phyloP scores from a whole-genome alignment of 108 stramenopile genomes.

The Stephanodiscus minutulus region DNA sequence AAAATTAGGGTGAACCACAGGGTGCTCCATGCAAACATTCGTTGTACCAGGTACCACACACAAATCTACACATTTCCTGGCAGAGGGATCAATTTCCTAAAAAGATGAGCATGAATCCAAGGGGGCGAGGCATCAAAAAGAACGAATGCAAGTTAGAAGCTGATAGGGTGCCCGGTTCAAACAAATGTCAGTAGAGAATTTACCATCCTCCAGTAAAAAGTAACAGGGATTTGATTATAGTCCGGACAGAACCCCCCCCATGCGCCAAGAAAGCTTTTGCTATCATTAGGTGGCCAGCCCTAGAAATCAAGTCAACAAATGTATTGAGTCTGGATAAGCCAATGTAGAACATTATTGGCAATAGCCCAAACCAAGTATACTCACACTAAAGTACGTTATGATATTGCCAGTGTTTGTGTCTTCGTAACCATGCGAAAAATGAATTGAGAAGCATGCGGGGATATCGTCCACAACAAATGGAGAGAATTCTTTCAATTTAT shows the following conservation, averaged over 20 bases:
- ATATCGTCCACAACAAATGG: conserved; percentile 50
- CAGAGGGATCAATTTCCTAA: conserved; percentile 51
- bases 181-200: background rate
- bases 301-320: background rate
- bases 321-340: background rate
- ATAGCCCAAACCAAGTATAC: background rate
- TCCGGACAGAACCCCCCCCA: conserved; percentile 73
- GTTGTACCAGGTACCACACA: conserved; percentile 48
- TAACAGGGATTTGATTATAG: conserved; percentile 50
- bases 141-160: no score
- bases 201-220: conserved; percentile 52
- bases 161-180: background rate
- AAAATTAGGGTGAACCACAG: conserved; percentile 61
- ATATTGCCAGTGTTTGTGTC: conserved; percentile 60
- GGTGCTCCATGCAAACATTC: conserved; percentile 59
- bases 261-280: conserved; percentile 65
- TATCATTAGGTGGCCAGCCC: conserved; percentile 68
- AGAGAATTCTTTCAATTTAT: conserved; percentile 30
- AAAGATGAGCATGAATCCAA: background rate
- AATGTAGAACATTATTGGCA: background rate
- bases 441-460: conserved; percentile 65
- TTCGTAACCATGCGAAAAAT: conserved; percentile 68
- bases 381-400: conserved; percentile 51
- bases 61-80: conserved; percentile 40
- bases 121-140: no score